Conservation (phyloP, 495 filamentous ascomycete genomes). For the Xylaria castorea region DNA sequence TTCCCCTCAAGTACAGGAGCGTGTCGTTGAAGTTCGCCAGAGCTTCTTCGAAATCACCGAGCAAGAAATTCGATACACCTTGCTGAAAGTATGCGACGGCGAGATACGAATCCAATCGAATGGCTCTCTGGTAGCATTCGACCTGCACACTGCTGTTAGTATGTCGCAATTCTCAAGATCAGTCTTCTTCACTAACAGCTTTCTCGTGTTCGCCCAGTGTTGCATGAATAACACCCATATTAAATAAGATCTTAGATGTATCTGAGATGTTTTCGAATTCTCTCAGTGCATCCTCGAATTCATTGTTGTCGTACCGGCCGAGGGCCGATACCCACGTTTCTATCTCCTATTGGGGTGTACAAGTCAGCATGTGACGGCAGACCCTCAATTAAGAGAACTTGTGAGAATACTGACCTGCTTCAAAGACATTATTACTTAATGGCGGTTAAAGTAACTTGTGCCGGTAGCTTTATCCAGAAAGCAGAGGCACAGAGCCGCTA, state of each 20-base stretch:
- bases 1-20: conserved; percentile 90
- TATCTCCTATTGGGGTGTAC: conserved; percentile 75
- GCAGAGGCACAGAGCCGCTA: conserved; percentile 36
- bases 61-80: conserved; percentile 96
- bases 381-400: neutral
- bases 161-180: conserved; percentile 3
- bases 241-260: conserved; percentile 98
- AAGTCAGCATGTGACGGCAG: conserved; percentile 30
- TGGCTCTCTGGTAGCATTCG: conserved; percentile 90
- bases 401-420: conserved; percentile 67
- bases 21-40: conserved; percentile 99
- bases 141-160: conserved; percentile 62
- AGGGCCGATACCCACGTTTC: conserved; percentile 97
- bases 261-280: conserved; percentile 87
- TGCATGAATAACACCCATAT: conserved; percentile 97
- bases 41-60: conserved; percentile 97
- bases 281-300: conserved; percentile 85
- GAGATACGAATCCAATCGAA: conserved; percentile 89
- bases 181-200: conserved; percentile 70
- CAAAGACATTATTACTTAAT: conserved; percentile 63
- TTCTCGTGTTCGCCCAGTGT: conserved; percentile 95
- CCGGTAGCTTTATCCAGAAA: conserved; percentile 39
- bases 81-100: conserved; percentile 99
- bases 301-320: conserved; percentile 91
- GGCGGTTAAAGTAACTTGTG: conserved; percentile 13